Conservation (phyloP, 805 yeast species). For the Ogataea minuta region DNA sequence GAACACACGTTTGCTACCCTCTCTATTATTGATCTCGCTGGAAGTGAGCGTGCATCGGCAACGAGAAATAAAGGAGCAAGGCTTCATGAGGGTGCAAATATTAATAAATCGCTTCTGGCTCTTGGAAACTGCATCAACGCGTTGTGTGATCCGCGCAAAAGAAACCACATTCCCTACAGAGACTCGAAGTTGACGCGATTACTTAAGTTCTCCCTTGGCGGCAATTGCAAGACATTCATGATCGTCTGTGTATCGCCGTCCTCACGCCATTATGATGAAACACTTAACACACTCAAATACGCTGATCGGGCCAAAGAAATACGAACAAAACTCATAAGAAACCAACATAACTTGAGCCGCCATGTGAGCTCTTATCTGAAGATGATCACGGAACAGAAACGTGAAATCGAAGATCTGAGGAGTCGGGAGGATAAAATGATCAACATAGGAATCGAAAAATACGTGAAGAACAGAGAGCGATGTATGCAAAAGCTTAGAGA, state of each 20-base stretch:
- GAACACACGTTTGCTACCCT: slow-evolving; percentile 75
- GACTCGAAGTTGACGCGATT: slow-evolving; percentile 87
- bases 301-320: slow-evolving; percentile 91
- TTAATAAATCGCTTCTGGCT: slow-evolving; percentile 83
- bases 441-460: slow-evolving; percentile 37
- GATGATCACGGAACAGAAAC: slow-evolving; percentile 79
- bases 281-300: slow-evolving; percentile 84
- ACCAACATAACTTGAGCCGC: slow-evolving; percentile 70
- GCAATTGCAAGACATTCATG: slow-evolving; percentile 94
- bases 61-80: slow-evolving; percentile 82
- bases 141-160: slow-evolving; percentile 65
- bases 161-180: slow-evolving; percentile 82
- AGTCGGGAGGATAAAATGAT: slow-evolving; percentile 47
- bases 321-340: slow-evolving; percentile 73
- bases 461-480: slow-evolving; percentile 36
- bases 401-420: slow-evolving; percentile 68
- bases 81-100: slow-evolving; percentile 88
- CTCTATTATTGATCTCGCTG: slow-evolving; percentile 89
- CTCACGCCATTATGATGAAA: slow-evolving; percentile 85
- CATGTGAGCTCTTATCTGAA: slow-evolving; percentile 83
- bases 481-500: slow-evolving; percentile 41
- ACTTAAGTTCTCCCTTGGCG: slow-evolving; percentile 86
- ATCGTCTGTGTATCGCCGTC: slow-evolving; percentile 92
- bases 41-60: slow-evolving; percentile 91
- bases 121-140: slow-evolving; percentile 94